Conservation (phyloP, 2,329 filamentous ascomycete species). For the Golovinomyces cichoracearum region DNA sequence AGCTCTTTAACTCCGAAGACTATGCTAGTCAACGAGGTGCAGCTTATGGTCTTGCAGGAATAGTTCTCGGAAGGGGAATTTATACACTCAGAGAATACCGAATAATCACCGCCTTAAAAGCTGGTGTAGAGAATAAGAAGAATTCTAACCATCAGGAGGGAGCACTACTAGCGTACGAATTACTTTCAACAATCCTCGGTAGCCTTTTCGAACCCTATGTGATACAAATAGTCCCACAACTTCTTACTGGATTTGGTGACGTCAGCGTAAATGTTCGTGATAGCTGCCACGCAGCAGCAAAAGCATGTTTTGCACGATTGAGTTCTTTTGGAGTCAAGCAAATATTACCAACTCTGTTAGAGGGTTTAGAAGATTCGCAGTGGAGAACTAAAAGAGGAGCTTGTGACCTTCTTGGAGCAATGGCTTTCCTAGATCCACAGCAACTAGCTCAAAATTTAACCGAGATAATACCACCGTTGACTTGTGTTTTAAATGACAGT, state of each 20-base stretch:
- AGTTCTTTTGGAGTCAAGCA: conserved; percentile 93
- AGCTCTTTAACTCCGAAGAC: conserved; percentile 63
- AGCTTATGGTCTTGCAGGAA: conserved; percentile 77
- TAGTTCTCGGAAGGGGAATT: conserved; percentile 72
- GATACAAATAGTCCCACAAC: conserved; percentile 77
- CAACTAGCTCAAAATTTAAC: conserved; percentile 79
- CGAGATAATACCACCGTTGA: conserved; percentile 88
- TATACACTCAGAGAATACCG: conserved; percentile 58
- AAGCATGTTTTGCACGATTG: conserved; percentile 74
- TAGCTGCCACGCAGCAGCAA: conserved; percentile 74
- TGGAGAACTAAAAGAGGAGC: conserved; percentile 98
- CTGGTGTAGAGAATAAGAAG: conserved; percentile 84
- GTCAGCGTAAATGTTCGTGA: conserved; percentile 70
- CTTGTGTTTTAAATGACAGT: conserved; percentile 80
- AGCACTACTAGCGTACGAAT: conserved; percentile 68
- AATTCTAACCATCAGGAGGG: conserved; percentile 72
- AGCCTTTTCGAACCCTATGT: conserved; percentile 88
- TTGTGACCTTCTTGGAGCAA: conserved; percentile 84
- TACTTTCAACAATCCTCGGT: conserved; percentile 64
- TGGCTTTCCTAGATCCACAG: conserved; percentile 93
- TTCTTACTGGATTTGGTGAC: conserved; percentile 76
- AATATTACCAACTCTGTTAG: conserved; percentile 70
- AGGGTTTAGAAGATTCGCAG: conserved; percentile 79
- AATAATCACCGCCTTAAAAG: conserved; percentile 55
- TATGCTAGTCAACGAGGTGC: conserved; percentile 84